phyloP scores from a whole-genome alignment of 2,329 filamentous ascomycete species.

The Verruconis gallopava region DNA sequence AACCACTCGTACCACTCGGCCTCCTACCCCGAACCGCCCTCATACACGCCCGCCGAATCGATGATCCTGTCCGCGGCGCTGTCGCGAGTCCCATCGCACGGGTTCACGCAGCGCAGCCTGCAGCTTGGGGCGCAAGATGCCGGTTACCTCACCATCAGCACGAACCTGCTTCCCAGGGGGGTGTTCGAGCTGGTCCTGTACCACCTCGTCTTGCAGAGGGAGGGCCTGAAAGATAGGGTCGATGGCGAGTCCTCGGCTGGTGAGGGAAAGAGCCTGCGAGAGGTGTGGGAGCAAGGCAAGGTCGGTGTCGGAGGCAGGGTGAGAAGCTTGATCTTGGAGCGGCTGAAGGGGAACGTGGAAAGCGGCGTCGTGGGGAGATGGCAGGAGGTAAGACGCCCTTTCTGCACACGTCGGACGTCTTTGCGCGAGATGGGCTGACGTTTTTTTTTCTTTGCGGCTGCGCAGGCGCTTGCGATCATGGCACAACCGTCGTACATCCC shows the following conservation, averaged over 20 bases:
- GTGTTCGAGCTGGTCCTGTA: slow-evolving; percentile 72
- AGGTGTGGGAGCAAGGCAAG: slow-evolving; percentile 23
- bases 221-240: slow-evolving; percentile 37
- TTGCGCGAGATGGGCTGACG: slow-evolving; percentile 5
- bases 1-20: slow-evolving; percentile 53
- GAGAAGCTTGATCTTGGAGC: slow-evolving; percentile 58
- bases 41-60: slow-evolving; percentile 53
- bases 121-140: slow-evolving; percentile 68
- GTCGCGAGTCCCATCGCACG: slow-evolving; percentile 62
- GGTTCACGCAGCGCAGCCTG: slow-evolving; percentile 66
- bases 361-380: slow-evolving; percentile 54
- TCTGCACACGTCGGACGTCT: too few relatives aligned
- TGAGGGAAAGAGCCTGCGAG: slow-evolving; percentile 17
- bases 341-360: slow-evolving; percentile 60
- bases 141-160: slow-evolving; percentile 70
- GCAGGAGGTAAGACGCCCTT: slow-evolving; percentile 61
- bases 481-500: slow-evolving; percentile 69
- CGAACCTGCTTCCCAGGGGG: slow-evolving; percentile 67
- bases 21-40: slow-evolving; percentile 49
- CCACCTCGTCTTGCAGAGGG: slow-evolving; percentile 56
- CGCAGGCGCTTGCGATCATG: slow-evolving; percentile 76
- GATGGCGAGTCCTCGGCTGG: slow-evolving; percentile 14
- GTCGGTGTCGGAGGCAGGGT: slow-evolving; percentile 47
- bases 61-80: slow-evolving; percentile 74
- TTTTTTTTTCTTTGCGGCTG: too few relatives aligned